These are phyloP conservation scores for Phytomonas sp. DNA, from an alignment of 208 protist species.

Conservation along the genomic window DNA sequence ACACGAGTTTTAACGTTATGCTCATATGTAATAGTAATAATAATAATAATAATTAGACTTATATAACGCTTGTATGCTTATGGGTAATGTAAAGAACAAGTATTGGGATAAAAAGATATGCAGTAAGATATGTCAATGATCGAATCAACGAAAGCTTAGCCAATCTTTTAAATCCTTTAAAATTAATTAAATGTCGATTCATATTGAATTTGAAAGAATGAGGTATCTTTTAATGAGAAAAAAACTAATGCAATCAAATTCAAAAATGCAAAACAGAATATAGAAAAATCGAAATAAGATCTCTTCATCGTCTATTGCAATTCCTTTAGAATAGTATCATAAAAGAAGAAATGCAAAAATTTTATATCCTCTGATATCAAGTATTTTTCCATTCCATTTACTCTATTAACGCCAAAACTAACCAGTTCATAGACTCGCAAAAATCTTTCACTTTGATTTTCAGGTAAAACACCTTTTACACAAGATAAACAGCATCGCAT, in stretches of 20 bases:
- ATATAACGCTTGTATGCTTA: background rate
- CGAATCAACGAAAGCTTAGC: background rate
- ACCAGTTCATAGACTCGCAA: slow-evolving; percentile 70
- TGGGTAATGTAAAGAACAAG: background rate
- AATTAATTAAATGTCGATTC: background rate
- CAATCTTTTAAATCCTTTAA: background rate
- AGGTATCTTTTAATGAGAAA: slow-evolving; percentile 3
- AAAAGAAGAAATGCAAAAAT: slow-evolving; percentile 84
- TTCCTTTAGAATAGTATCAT: slow-evolving; percentile 75
- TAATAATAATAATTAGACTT: slow-evolving; percentile 1
- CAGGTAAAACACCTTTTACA: slow-evolving; percentile 57
- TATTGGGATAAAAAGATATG: background rate
- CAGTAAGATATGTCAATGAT: background rate
- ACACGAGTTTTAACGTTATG: slow-evolving; percentile 72
- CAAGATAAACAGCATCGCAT: slow-evolving; percentile 83
- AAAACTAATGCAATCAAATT: background rate
- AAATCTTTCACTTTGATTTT: slow-evolving; percentile 54
- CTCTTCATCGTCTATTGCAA: slow-evolving; percentile 25
- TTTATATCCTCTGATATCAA: slow-evolving; percentile 80
- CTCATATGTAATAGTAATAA: slow-evolving; percentile 31
- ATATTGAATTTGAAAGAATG: slow-evolving; percentile 1
- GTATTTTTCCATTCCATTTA: slow-evolving; percentile 38
- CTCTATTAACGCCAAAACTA: slow-evolving; percentile 61
- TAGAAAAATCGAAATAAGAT: slow-evolving; percentile 7
- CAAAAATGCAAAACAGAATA: slow-evolving; percentile 9